Percentiles rank a stretch among this genome's conserved stretches.
Evolutionary conservation across 169 alveolate genomes (phyloP).

Genomic region (Plasmodium adleri): DNA sequence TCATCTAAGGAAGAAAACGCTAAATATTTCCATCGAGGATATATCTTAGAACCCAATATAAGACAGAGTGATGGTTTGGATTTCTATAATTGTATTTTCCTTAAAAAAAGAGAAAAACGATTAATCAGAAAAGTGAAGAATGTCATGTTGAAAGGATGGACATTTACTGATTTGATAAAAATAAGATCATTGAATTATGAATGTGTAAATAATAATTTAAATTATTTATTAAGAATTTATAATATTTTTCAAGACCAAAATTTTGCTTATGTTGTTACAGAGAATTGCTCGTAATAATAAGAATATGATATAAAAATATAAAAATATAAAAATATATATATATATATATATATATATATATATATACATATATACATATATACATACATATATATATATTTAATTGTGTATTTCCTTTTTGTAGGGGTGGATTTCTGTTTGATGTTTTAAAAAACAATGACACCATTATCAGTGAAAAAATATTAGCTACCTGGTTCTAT

Average conservation of each 20-base stretch:
- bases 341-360: conserved; percentile 14
- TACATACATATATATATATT: background rate
- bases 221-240: conserved; percentile 41
- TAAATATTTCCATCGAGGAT: conserved; percentile 59
- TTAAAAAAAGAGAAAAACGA: conserved; percentile 32
- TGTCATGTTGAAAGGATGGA: conserved; percentile 17
- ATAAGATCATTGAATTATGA: conserved; percentile 32
- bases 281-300: conserved; percentile 42
- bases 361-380: background rate
- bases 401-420: conserved; percentile 4
- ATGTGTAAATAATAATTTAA: background rate
- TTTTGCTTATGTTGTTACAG: conserved; percentile 44
- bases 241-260: conserved; percentile 35
- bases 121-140: conserved; percentile 12
- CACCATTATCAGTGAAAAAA: conserved; percentile 18
- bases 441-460: conserved; percentile 30
- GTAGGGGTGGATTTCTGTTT: conserved; percentile 55
- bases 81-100: conserved; percentile 11
- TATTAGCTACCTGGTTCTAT: conserved; percentile 61
- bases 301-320: background rate
- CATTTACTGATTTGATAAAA: conserved; percentile 10
- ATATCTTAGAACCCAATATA: conserved; percentile 5
- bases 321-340: conserved; percentile 9
- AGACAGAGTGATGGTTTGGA: conserved; percentile 10
- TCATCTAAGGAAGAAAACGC: conserved; percentile 32